Evolutionary conservation across 2,329 filamentous ascomycete species (phyloP).

Genomic region (Alternaria postmessia): DNA sequence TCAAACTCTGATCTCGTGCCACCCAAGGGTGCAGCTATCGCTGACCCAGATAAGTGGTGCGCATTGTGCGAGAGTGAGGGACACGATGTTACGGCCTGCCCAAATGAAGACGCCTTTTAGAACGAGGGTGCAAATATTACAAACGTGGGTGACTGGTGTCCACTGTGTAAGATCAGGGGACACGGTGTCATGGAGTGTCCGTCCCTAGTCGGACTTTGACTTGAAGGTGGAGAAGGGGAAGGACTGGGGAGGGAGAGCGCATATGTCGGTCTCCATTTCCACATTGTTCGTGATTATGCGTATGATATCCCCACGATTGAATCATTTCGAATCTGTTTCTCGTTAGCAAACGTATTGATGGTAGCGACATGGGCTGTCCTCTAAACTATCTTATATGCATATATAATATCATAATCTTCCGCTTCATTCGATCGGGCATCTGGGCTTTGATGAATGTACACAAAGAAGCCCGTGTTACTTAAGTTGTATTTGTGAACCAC

Average conservation of each 20-base stretch:
- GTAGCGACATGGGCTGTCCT: background rate
- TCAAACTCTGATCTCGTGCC: constrained; percentile 44
- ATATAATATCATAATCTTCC: constrained; percentile 3
- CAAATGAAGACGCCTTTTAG: constrained; percentile 79
- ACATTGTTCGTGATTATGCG: constrained; percentile 4
- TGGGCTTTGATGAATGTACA: background rate
- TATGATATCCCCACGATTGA: constrained; percentile 15
- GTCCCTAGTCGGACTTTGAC: background rate
- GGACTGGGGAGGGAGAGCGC: background rate
- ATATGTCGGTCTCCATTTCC: background rate
- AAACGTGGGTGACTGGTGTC: background rate
- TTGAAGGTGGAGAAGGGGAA: no score
- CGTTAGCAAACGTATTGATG: background rate
- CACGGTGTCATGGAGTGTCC: background rate
- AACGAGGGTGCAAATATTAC: background rate
- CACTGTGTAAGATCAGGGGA: background rate
- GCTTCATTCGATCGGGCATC: background rate
- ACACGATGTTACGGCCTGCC: constrained; percentile 94
- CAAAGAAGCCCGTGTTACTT: background rate
- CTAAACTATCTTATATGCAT: background rate
- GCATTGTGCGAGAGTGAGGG: constrained; percentile 95
- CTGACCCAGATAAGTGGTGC: constrained; percentile 90
- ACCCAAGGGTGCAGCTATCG: constrained; percentile 43
- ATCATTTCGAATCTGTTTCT: background rate
- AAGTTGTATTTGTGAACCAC: background rate